These are phyloP conservation scores for Crithidia fasciculata DNA, from an alignment of 208 protist species.

Conservation along the genomic window DNA sequence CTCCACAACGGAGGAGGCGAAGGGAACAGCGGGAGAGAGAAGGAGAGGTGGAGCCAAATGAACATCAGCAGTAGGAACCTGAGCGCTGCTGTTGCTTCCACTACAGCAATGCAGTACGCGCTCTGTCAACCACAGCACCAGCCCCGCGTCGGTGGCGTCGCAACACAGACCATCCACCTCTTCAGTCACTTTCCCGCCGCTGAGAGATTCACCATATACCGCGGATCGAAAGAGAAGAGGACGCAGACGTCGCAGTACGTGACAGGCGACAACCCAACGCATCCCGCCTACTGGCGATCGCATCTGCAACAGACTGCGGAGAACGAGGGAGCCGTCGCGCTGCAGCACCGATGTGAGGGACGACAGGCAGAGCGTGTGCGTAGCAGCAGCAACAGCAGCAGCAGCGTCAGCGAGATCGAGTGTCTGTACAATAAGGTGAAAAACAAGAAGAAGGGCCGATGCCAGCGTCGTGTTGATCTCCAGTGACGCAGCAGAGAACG, in stretches of 20 bases:
- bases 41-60: no score
- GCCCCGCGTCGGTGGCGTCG: conserved; percentile 18
- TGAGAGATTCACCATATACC: not conserved
- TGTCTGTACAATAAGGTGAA: conserved; percentile 5
- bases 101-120: not conserved
- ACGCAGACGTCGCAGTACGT: conserved; percentile 20
- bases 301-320: conserved; percentile 16
- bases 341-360: conserved; percentile 1
- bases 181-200: not conserved
- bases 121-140: conserved; percentile 21
- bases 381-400: not conserved
- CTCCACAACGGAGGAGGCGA: no score
- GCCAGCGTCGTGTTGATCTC: not conserved
- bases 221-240: conserved; percentile 19
- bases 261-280: conserved; percentile 11
- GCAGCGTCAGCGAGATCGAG: conserved; percentile 1
- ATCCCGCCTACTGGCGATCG: not conserved
- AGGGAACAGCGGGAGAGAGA: no score
- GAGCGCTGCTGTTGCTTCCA: no score
- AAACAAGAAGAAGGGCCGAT: not conserved
- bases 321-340: conserved; percentile 27
- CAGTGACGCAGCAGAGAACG: no score
- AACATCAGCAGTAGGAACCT: no score
- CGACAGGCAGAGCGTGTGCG: not conserved
- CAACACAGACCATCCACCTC: not conserved